A percentile compares a stretch with the other conserved stretches of the same genome.
Conservation (phyloP, 2,329 filamentous ascomycete genomes). For the Scedosporium aurantiacum region DNA sequence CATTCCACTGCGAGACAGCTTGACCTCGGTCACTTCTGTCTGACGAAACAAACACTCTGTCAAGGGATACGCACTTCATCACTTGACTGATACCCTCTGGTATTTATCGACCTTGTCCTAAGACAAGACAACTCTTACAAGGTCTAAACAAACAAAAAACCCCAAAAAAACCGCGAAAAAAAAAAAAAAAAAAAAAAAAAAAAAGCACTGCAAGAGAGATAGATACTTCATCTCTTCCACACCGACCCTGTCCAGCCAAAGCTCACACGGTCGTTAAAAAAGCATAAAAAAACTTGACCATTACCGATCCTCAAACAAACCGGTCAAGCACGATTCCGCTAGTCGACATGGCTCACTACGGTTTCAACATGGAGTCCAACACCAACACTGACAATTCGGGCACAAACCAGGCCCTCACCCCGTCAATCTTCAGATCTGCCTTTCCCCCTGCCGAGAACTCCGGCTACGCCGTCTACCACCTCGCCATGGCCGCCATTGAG, state of each 20-base stretch:
- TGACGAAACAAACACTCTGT: background rate
- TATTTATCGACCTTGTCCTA: background rate
- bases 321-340: background rate
- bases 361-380: background rate
- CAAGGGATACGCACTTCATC: background rate
- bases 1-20: background rate
- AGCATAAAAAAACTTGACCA: background rate
- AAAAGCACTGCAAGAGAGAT: background rate
- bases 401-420: background rate
- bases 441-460: background rate
- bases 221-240: background rate
- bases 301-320: background rate
- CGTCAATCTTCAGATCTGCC: background rate
- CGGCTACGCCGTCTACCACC: background rate
- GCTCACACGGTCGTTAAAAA: background rate
- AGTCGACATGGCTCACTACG: background rate
- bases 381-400: background rate
- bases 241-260: background rate
- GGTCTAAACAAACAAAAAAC: background rate
- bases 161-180: background rate
- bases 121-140: background rate
- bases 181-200: background rate
- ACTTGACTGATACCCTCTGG: background rate
- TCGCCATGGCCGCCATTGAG: background rate
- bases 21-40: background rate